Conservation (phyloP, 1,139 yeast species). For the Blastobotrys persicus region DNA sequence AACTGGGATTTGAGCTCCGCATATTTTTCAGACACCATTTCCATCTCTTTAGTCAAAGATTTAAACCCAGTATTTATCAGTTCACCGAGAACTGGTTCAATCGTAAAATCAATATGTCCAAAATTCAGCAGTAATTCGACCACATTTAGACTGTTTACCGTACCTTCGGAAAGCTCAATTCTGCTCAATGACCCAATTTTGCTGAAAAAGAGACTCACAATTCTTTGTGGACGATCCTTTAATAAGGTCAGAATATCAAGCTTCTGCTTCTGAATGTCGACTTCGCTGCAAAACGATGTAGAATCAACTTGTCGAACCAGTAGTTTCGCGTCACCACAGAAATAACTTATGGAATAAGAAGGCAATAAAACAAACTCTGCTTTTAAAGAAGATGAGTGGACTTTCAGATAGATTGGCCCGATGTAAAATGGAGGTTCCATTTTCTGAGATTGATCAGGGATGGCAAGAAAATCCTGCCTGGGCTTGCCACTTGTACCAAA, state of each 20-base stretch:
- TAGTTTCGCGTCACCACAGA: conserved; percentile 5
- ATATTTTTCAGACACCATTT: background rate
- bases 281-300: conserved; percentile 10
- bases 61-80: background rate
- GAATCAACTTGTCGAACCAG: conserved; percentile 15
- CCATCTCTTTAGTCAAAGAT: background rate
- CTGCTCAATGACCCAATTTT: conserved; percentile 11
- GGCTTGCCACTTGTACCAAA: background rate
- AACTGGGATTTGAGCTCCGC: background rate
- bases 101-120: conserved; percentile 9
- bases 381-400: conserved; percentile 7
- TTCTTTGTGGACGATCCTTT: background rate
- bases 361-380: conserved; percentile 10
- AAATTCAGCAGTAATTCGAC: conserved; percentile 12
- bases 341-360: conserved; percentile 9
- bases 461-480: background rate
- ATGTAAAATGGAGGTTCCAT: background rate
- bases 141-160: conserved; percentile 9
- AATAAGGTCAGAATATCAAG: conserved; percentile 3
- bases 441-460: background rate
- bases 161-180: conserved; percentile 11
- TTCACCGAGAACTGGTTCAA: conserved; percentile 2
- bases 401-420: conserved; percentile 12
- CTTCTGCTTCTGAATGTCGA: conserved; percentile 10
- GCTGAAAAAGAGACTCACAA: conserved; percentile 4